These are phyloP conservation scores for Fusarium sp. DNA, from an alignment of 2,329 filamentous ascomycete genomes.

Conservation along the genomic window DNA sequence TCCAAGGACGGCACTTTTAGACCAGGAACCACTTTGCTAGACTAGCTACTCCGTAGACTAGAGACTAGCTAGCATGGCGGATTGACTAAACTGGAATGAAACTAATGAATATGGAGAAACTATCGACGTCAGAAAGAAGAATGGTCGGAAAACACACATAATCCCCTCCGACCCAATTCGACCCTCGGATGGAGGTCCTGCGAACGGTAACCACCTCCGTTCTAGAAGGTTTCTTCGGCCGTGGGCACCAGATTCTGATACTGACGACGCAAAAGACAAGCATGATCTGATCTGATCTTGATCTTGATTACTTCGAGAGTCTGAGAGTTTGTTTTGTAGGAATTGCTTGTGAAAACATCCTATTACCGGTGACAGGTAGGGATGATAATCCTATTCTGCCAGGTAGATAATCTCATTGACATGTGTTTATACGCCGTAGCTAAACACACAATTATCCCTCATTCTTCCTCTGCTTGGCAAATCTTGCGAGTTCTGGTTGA, in stretches of 20 bases:
- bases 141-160: conserved; percentile 24
- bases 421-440: neutral
- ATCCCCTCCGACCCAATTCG: conserved; percentile 16
- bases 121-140: conserved; percentile 11
- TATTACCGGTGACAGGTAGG: conserved; percentile 3
- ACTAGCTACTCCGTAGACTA: neutral
- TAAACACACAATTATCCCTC: neutral
- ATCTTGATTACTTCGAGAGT: neutral
- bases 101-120: neutral
- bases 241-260: neutral
- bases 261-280: neutral
- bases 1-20: conserved; percentile 24
- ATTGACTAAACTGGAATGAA: neutral
- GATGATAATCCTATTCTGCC: neutral
- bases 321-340: too few species aligned
- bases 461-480: neutral
- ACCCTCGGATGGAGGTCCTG: conserved; percentile 1
- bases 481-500: neutral
- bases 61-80: neutral
- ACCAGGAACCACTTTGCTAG: conserved; percentile 21
- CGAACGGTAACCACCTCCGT: conserved; percentile 29
- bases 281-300: conserved; percentile 1
- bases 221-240: conserved; percentile 27
- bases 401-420: neutral
- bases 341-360: conserved; percentile 15